Evolutionary conservation across 1,284 basidiomycete genomes (phyloP).

Genomic region (Baeospora myosura): DNA sequence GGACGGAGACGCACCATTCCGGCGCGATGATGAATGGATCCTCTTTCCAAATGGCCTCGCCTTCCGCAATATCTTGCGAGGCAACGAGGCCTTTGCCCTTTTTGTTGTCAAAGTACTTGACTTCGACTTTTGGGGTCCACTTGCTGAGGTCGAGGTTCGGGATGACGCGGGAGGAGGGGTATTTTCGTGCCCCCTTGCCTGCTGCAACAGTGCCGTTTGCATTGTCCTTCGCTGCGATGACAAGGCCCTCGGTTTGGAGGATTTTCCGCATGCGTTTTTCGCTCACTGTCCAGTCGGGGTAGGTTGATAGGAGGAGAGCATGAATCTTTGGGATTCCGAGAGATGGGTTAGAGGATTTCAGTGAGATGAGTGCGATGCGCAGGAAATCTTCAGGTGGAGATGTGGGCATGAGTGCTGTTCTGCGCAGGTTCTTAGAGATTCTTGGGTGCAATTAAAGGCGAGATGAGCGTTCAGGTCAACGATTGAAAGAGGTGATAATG

Average conservation of each 20-base stretch:
- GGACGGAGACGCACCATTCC: constrained; percentile 46
- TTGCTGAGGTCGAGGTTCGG: constrained; percentile 52
- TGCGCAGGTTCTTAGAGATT: no score
- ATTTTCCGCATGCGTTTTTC: constrained; percentile 75
- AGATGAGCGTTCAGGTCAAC: no score
- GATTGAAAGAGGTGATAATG: no score
- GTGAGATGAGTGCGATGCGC: constrained; percentile 30
- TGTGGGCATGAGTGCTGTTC: no score
- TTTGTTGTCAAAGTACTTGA: constrained; percentile 59
- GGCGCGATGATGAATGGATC: constrained; percentile 67
- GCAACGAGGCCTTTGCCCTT: constrained; percentile 85
- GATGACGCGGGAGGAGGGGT: constrained; percentile 64
- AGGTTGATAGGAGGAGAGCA: constrained; percentile 45
- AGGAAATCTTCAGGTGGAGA: constrained; percentile 34
- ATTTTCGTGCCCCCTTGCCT: no score
- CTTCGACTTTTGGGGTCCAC: constrained; percentile 61
- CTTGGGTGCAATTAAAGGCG: no score
- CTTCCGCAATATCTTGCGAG: constrained; percentile 54
- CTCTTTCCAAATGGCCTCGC: constrained; percentile 79
- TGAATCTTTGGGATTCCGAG: constrained; percentile 71
- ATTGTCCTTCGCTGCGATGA: constrained; percentile 24
- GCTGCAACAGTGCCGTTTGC: constrained; percentile 14
- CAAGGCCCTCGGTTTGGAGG: constrained; percentile 51
- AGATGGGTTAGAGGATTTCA: constrained; percentile 47
- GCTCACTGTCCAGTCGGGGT: constrained; percentile 70